These are phyloP conservation scores for Guillardia theta DNA, from an alignment of 78 protist genomes.

Conservation along the genomic window DNA sequence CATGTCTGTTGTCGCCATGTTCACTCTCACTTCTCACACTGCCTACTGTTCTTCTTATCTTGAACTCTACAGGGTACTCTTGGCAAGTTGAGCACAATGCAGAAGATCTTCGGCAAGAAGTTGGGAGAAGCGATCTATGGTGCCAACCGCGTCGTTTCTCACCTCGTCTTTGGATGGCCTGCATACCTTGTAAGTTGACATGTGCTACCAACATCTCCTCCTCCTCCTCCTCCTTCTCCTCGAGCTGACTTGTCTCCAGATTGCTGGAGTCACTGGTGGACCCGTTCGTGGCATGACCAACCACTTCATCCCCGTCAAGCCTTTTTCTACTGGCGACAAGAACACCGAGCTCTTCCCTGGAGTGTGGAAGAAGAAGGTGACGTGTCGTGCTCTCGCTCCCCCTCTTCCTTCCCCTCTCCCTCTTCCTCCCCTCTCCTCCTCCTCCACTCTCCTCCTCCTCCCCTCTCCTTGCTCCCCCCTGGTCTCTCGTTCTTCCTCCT, in stretches of 20 bases:
- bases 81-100: not conserved
- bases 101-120: not conserved
- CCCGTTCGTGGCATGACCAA: constrained; percentile 8
- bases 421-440: not conserved
- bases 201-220: not conserved
- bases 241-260: not conserved
- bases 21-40: too few relatives aligned
- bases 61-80: too few relatives aligned
- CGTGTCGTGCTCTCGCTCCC: not conserved
- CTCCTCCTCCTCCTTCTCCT: not conserved
- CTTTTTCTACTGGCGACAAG: constrained; percentile 28
- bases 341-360: constrained; percentile 34
- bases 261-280: not conserved
- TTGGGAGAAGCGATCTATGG: not conserved
- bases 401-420: not conserved
- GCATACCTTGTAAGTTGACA: not conserved
- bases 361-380: constrained; percentile 5
- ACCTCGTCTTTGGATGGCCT: constrained; percentile 37
- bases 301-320: constrained; percentile 34
- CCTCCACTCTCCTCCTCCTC: not conserved
- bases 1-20: too few relatives aligned
- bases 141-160: not conserved
- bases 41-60: too few relatives aligned
- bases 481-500: not conserved
- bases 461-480: not conserved